phyloP scores from a whole-genome alignment of 441 rosid species.

The Iberis amara region DNA sequence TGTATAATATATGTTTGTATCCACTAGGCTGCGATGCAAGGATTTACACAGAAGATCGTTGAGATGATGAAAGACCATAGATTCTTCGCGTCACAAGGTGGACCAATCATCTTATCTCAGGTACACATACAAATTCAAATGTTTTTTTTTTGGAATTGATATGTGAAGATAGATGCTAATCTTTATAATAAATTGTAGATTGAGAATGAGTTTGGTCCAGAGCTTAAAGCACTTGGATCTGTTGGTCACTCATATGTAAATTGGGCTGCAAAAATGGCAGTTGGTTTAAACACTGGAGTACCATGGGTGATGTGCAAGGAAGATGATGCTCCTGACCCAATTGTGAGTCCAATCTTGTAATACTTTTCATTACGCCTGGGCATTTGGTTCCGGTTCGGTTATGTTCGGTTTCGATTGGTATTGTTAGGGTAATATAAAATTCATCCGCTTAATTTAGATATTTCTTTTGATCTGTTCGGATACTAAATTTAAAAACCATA shows the following conservation, averaged over 20 bases:
- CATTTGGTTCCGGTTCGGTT: no score
- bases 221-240: conserved; percentile 42
- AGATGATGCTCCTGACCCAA: conserved; percentile 87
- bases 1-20: neutral
- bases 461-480: no score
- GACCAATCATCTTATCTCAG: conserved; percentile 83
- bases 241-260: conserved; percentile 63
- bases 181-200: conserved; percentile 31
- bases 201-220: conserved; percentile 78
- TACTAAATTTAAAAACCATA: no score
- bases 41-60: conserved; percentile 72
- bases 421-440: no score
- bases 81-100: conserved; percentile 78
- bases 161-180: neutral
- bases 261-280: conserved; percentile 86
- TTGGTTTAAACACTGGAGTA: conserved; percentile 66
- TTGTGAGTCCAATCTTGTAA: conserved; percentile 36
- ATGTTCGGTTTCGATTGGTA: no score
- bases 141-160: neutral
- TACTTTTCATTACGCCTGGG: no score
- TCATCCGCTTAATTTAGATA: no score
- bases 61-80: conserved; percentile 73
- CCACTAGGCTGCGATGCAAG: conserved; percentile 70
- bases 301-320: conserved; percentile 94
- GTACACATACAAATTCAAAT: conserved; percentile 28